Base-by-base conservation (phyloP, 768 basidiomycete genomes). In the Neoboletus subvelutipes region DNA sequence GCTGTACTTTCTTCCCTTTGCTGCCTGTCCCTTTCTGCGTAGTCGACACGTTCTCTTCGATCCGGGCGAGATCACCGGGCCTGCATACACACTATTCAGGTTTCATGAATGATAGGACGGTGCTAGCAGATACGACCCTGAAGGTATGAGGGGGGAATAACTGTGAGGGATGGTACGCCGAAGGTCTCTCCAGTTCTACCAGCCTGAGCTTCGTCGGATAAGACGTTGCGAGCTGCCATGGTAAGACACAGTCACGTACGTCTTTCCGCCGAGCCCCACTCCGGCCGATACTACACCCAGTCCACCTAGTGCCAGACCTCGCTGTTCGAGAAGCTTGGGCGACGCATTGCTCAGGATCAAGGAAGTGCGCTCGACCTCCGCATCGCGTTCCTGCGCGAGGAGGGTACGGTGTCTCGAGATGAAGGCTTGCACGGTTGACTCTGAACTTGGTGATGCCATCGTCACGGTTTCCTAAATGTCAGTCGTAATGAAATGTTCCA, bases 201-300 rank as follows among this genome's bases (percentile, higher is more conserved):
- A 98, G 75, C 45, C 94, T 96, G 60, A 63, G 66, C 75, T 81
- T 66, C 46, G 61, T 73, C 65, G 59, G 75, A 52, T 67, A 59
- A 60, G 60, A 28, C 5, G 28, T 53, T 45, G 39, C n/a, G 43
- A 54, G 31, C 46, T 31, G 24, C 2, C 5, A 37, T 31, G 28
- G 22, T 3, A 24, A 13, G 18, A 45, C 20, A 45, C 13, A 34
- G 36, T 41, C 45, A 61, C 73, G 68, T 70, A 96, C 94, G 86
- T 94, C 77, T 94, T 95, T 28, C 94, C 95, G 28, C 94, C 95
- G 5, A 98, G 80, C 3, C 95, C 96, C 18, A 97, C 80, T 50
- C 82, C 85, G n/a, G 94, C 78, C 26, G 80, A 78, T 1, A 82
- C 78, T 2, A 92, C 75, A 2, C 90, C 85, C 5, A 98, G 77